Percentiles rank a stretch among this genome's conserved stretches.
Conservation (phyloP, 345 rosid species). For the Raphanus raphanistrum region DNA sequence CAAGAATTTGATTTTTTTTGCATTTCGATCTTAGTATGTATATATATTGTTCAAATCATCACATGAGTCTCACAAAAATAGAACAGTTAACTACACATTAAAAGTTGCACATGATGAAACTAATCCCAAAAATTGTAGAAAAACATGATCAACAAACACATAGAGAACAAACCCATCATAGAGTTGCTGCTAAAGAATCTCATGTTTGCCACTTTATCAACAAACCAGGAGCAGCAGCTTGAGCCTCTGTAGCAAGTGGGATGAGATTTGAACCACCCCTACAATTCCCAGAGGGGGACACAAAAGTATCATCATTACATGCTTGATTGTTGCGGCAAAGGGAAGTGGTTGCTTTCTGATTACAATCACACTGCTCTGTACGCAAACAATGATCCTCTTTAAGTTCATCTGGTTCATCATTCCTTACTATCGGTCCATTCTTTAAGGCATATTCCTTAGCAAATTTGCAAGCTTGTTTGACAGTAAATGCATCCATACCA, state of each 20-base stretch:
- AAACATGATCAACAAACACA: slow-evolving; percentile 1
- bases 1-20: background rate
- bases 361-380: slow-evolving; percentile 26
- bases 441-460: slow-evolving; percentile 86
- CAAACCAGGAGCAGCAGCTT: background rate
- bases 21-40: slow-evolving; percentile 6
- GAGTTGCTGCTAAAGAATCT: slow-evolving; percentile 38
- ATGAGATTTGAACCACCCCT: slow-evolving; percentile 26
- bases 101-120: slow-evolving; percentile 7
- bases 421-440: slow-evolving; percentile 73
- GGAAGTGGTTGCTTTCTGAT: slow-evolving; percentile 26
- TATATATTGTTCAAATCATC: slow-evolving; percentile 4
- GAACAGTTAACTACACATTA: slow-evolving; percentile 41
- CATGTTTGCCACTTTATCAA: slow-evolving; percentile 27
- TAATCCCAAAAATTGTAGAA: background rate
- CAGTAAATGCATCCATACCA: slow-evolving; percentile 98
- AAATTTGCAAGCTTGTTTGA: slow-evolving; percentile 93
- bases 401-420: slow-evolving; percentile 18
- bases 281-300: slow-evolving; percentile 28
- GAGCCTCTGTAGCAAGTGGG: no score
- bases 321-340: slow-evolving; percentile 14
- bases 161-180: slow-evolving; percentile 40
- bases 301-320: slow-evolving; percentile 18
- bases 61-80: slow-evolving; percentile 13
- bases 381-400: background rate